Evolutionary conservation across 352 stramenopile species (phyloP), one percentile per base, ranked within the genome.

Genomic region (Thraustochytrium striatum): DNA sequence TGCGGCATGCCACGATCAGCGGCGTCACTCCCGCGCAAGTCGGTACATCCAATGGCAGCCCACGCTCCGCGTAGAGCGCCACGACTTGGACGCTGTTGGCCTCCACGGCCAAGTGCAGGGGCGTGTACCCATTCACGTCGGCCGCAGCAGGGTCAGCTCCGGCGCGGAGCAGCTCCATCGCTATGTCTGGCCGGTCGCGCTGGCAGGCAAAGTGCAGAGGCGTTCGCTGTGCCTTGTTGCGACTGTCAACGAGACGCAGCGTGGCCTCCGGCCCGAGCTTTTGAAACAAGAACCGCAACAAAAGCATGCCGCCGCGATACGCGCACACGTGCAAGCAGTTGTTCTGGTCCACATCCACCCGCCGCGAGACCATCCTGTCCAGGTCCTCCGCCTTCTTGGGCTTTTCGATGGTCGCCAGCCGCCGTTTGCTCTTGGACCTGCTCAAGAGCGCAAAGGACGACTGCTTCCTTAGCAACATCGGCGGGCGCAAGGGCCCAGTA

Each of bases 101-200:
- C n/a, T 75, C 65, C 35, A 75, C 65, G 35, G 65, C 65, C 11
- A 75, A 61, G 39, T 75, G 65, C 8, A 75, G 50, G 16, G 41
- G 41, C n/a, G 44, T 75, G 9, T 75, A 55, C 5, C 65, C 65
- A 43, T 75, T 75, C 39, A 75, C 9, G 30, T 75, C 65, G 21
- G 30, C 3, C 43, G 65, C 65, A 13, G 30, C 19, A n/a, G 65
- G 30, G 32, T 75, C 47, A 7, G 65, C 65, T 0, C 65, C 65
- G 9, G 11, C 16, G 1, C 39, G 44, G 41, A 75, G 11, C 30
- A 75, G 32, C 0, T n/a, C 52, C 52, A 61, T 61, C 5, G 52
- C 52, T 39, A 61, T 62, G 7, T 38, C 5, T 13, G 52, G 43
- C 5, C 52, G 65, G 65, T 75, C 61, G 3, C 65, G 44, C 30